phyloP scores from a whole-genome alignment of 1,284 basidiomycete species.

The Fistulina hepatica region DNA sequence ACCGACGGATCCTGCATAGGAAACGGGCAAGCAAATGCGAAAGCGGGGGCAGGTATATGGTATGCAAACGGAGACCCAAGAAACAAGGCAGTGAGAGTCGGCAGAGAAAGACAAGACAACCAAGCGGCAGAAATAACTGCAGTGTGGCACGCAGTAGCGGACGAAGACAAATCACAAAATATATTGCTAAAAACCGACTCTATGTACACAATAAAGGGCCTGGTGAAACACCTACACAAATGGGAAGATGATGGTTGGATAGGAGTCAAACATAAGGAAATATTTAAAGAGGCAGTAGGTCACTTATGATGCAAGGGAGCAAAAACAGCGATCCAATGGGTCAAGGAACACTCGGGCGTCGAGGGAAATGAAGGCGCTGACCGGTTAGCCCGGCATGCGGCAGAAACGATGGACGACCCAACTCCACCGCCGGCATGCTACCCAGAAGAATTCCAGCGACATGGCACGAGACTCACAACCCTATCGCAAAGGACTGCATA shows the following conservation, averaged over 20 bases:
- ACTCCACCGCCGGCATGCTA: constrained; percentile 1
- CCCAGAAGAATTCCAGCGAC: constrained; percentile 5
- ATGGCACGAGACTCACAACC: constrained; percentile 9
- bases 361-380: constrained; percentile 14
- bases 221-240: constrained; percentile 9
- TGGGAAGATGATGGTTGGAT: constrained; percentile 13
- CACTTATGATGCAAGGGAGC: constrained; percentile 3
- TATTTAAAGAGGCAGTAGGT: neutral
- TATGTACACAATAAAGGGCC: constrained; percentile 8
- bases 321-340: constrained; percentile 12
- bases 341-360: constrained; percentile 12
- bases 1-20: constrained; percentile 13
- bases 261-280: constrained; percentile 5
- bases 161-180: neutral
- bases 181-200: constrained; percentile 10
- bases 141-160: neutral
- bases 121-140: constrained; percentile 8
- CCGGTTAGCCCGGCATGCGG: constrained; percentile 8
- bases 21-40: constrained; percentile 10
- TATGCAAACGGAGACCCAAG: constrained; percentile 9
- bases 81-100: constrained; percentile 8
- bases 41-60: constrained; percentile 13
- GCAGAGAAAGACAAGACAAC: constrained; percentile 7
- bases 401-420: neutral
- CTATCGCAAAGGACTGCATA: constrained; percentile 14